A percentile compares a stretch with the other conserved stretches of the same genome.
These are phyloP conservation scores for Fusarium continuum DNA, from an alignment of 2,329 filamentous ascomycete species.

Conservation along the genomic window DNA sequence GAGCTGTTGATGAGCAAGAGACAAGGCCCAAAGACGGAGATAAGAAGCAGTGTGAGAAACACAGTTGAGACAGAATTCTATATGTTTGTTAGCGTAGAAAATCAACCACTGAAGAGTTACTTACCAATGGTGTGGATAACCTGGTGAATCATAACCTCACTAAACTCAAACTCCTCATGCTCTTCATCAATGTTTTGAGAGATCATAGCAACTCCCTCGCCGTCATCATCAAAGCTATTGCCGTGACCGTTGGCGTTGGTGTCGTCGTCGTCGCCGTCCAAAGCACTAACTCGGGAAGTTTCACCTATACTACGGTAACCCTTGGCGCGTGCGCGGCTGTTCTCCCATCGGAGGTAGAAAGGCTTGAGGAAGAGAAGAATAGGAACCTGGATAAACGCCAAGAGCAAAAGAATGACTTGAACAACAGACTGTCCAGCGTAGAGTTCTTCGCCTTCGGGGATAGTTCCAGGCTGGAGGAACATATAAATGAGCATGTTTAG, in stretches of 20 bases:
- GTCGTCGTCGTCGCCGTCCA: slow-evolving; percentile 82
- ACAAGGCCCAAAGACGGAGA: slow-evolving; percentile 96
- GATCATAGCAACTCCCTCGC: slow-evolving; percentile 87
- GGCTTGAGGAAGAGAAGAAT: slow-evolving; percentile 94
- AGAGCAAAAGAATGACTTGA: slow-evolving; percentile 79
- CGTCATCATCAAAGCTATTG: slow-evolving; percentile 69
- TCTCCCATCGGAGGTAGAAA: slow-evolving; percentile 91
- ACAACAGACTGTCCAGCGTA: slow-evolving; percentile 81
- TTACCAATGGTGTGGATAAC: slow-evolving; percentile 97
- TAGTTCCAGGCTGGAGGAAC: slow-evolving; percentile 87
- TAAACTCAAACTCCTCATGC: slow-evolving; percentile 97
- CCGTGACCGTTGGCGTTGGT: slow-evolving; percentile 66
- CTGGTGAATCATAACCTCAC: slow-evolving; percentile 98
- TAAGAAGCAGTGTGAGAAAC: slow-evolving; percentile 99
- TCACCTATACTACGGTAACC: slow-evolving; percentile 96
- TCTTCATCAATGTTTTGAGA: slow-evolving; percentile 85
- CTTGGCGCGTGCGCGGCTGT: slow-evolving; percentile 85
- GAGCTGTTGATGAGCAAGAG: slow-evolving; percentile 96
- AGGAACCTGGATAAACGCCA: slow-evolving; percentile 88
- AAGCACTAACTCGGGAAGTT: slow-evolving; percentile 83
- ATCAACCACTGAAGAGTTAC: slow-evolving; percentile 45
- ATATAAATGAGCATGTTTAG: slow-evolving; percentile 99
- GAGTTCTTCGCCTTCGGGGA: slow-evolving; percentile 69
- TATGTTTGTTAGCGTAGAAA: slow-evolving; percentile 42
- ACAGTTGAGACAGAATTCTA: slow-evolving; percentile 98